Base-by-base conservation (phyloP, 192 early-diverging fungal genomes). In the Jimgerdemannia flammicorona region DNA sequence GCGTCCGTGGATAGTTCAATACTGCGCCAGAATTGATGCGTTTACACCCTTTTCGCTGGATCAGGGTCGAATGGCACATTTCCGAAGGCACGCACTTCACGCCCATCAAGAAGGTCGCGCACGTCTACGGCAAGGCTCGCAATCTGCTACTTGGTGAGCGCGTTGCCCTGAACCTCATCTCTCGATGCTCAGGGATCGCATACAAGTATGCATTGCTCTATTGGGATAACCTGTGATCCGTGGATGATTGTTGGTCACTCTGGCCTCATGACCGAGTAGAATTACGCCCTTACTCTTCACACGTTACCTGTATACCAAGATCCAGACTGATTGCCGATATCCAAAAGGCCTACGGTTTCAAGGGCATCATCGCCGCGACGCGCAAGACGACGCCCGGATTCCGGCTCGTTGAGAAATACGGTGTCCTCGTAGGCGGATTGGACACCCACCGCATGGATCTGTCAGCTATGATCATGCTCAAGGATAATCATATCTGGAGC, bases 321-420 rank as follows among this genome's bases (percentile, higher is more conserved):
- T 84, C 89, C 42, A 78, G 81, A n/a, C 76, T 82, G 69, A 82
- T 93, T 18, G 69, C 80, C 67, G 72, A 84, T 1, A 44, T 97
- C 40, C 93, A 96, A 71, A 87, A 95, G 20, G 72, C 84, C 66
- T 82, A 89, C 64, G 85, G 86, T 1, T 99, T 93, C 86, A 79
- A 86, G 20, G 98, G 98, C 43, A 85, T 96, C 3, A 90, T 99
- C 78, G 96, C 98, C 8, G 98, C 94, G 3, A 99, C 98, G 4
- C 90, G 98, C 79, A 99, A 99, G 83, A 99, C 96, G 18, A 99
- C 98, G 3, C 98, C 98, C 41, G 96, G 97, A 3, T 99, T 99
- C 89, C 90, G 98, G 59, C 80, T 97, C 65, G 93, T 99, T 3
- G 98, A 99, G 80, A 99, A 99, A 78, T 99, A 99, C 80, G 98